A percentile compares a stretch with the other conserved stretches of the same genome.
Evolutionary conservation across 2,329 filamentous ascomycete genomes (phyloP).

Genomic region (Drechslerella coelobrocha): DNA sequence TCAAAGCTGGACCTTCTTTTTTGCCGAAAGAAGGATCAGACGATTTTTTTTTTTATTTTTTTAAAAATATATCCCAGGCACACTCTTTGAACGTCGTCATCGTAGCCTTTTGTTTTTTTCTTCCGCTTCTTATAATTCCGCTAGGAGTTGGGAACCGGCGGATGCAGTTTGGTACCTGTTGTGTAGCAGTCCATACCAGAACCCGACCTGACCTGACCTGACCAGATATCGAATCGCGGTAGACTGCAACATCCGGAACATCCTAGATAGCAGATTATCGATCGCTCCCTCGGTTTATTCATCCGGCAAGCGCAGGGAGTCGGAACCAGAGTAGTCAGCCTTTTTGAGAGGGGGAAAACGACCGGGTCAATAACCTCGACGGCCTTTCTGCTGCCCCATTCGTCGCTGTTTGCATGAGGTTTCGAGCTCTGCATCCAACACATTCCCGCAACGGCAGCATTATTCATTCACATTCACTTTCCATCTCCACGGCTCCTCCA

Average conservation of each 20-base stretch:
- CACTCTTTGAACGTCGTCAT: conserved; percentile 38
- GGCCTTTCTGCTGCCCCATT: not conserved
- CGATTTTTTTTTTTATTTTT: conserved; percentile 25
- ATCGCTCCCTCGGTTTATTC: conserved; percentile 1
- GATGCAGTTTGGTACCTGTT: not conserved
- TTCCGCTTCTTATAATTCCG: not conserved
- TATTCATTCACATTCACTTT: no score
- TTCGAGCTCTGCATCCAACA: conserved; percentile 11
- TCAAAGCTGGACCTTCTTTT: conserved; percentile 12
- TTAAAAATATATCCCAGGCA: conserved; percentile 21
- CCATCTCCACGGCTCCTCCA: no score
- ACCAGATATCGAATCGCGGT: no score
- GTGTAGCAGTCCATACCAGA: no score
- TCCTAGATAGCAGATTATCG: not conserved
- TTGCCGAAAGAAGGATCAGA: conserved; percentile 47
- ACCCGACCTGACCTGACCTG: no score
- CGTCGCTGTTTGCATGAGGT: no score
- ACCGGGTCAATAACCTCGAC: not conserved
- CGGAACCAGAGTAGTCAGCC: conserved; percentile 46
- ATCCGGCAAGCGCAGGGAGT: conserved; percentile 29
- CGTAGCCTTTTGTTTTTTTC: conserved; percentile 1
- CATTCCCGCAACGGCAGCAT: conserved; percentile 6
- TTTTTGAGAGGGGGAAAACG: conserved; percentile 16
- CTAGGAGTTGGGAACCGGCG: not conserved
- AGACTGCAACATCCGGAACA: not conserved